Percentiles rank a stretch among this genome's conserved stretches.
These are phyloP conservation scores for Alternaria longipes DNA, from an alignment of 2,329 filamentous ascomycete species.

Conservation along the genomic window DNA sequence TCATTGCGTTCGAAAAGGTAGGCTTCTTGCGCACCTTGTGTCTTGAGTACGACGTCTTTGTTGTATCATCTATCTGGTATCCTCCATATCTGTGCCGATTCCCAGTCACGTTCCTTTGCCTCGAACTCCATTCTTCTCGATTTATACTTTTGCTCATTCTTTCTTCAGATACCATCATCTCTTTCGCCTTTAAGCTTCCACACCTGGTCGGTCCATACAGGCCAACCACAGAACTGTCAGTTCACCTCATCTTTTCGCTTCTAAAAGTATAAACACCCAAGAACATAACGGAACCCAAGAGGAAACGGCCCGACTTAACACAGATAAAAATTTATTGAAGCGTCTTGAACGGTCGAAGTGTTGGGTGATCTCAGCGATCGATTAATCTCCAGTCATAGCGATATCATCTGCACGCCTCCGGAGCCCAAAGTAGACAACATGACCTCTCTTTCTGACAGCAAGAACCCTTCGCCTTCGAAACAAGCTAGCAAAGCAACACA, in stretches of 20 bases:
- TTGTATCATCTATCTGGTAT: not conserved
- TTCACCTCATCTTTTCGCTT: not conserved
- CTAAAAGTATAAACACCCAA: not conserved
- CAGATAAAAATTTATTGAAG: not conserved
- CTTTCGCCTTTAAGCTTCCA: not conserved
- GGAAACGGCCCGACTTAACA: not conserved
- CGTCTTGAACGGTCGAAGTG: not conserved
- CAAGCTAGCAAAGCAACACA: not conserved
- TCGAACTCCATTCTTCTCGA: not conserved
- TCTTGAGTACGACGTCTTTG: not conserved
- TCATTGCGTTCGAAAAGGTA: not conserved
- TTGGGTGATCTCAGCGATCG: not conserved
- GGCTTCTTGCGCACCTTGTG: not conserved
- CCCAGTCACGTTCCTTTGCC: not conserved
- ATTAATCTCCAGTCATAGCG: not conserved
- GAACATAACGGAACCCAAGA: not conserved
- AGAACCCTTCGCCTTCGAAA: not conserved
- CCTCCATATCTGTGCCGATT: not conserved
- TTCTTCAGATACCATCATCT: not conserved
- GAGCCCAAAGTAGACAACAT: constrained; percentile 8
- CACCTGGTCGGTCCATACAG: not conserved
- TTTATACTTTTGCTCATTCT: not conserved
- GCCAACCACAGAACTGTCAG: not conserved
- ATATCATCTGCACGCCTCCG: constrained; percentile 17
- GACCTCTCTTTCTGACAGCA: not conserved